Percentiles rank a stretch among this genome's conserved stretches.
These are phyloP conservation scores for Hyparrhenia diplandra DNA, from an alignment of 176 grass and related monocot genomes.

Conservation along the genomic window DNA sequence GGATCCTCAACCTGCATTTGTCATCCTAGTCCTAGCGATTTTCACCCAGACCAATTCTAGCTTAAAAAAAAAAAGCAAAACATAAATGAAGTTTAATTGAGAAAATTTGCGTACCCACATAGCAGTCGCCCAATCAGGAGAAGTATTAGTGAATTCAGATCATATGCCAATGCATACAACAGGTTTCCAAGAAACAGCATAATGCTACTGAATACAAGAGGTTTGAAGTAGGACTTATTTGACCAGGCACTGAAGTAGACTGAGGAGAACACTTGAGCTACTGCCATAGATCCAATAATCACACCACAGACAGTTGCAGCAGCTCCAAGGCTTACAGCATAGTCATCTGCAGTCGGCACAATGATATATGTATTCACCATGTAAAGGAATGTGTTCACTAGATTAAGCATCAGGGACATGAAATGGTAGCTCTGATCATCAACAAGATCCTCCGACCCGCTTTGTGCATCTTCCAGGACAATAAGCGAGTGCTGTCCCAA, in stretches of 20 bases:
- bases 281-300: slow-evolving; percentile 89
- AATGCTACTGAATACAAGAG: slow-evolving; percentile 80
- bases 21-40: not conserved
- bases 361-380: slow-evolving; percentile 96
- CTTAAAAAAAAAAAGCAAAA: not conserved
- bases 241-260: slow-evolving; percentile 93
- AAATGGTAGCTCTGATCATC: slow-evolving; percentile 69
- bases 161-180: slow-evolving; percentile 78
- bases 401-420: slow-evolving; percentile 65
- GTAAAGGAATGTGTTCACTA: slow-evolving; percentile 86
- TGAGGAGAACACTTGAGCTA: slow-evolving; percentile 83
- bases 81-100: not conserved
- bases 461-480: slow-evolving; percentile 57
- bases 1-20: not conserved
- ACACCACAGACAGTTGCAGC: slow-evolving; percentile 77
- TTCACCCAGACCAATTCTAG: not conserved
- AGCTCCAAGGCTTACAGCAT: slow-evolving; percentile 72
- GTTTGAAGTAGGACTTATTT: slow-evolving; percentile 77
- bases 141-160: slow-evolving; percentile 59
- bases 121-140: slow-evolving; percentile 66
- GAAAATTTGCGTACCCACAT: slow-evolving; percentile 58
- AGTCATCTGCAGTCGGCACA: slow-evolving; percentile 83
- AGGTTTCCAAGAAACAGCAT: slow-evolving; percentile 68
- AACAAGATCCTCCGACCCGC: slow-evolving; percentile 47
- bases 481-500: slow-evolving; percentile 79